Evolutionary conservation across 129 eudicot genomes (phyloP).

Genomic region (Tagetes patula): DNA sequence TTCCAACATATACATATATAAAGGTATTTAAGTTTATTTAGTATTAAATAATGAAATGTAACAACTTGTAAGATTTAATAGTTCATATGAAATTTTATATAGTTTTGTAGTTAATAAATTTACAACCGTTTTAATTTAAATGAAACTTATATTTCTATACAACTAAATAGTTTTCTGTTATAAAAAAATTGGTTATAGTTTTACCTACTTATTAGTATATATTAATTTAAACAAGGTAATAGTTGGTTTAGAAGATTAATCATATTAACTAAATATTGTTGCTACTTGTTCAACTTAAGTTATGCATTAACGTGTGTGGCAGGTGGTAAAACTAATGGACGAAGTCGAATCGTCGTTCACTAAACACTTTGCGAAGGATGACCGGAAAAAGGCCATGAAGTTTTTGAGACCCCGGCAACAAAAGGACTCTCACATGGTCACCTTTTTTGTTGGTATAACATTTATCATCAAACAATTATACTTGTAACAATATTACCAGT

Average conservation of each 20-base stretch:
- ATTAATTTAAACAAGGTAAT: background rate
- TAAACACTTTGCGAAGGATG: slow-evolving; percentile 83
- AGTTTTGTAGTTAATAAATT: no score
- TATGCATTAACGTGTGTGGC: no score
- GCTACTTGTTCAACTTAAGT: background rate
- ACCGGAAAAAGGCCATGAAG: slow-evolving; percentile 97
- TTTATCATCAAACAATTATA: background rate
- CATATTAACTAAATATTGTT: background rate
- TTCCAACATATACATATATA: background rate
- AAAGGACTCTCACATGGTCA: slow-evolving; percentile 88
- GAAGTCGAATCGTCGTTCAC: slow-evolving; percentile 96
- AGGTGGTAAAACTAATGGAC: slow-evolving; percentile 92
- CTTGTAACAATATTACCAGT: no score
- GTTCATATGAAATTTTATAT: no score
- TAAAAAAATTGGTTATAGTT: background rate
- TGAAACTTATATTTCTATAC: no score
- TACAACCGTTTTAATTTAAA: no score
- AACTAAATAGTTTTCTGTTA: no score
- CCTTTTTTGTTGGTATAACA: slow-evolving; percentile 77
- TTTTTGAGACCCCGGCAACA: slow-evolving; percentile 79
- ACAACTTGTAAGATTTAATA: no score
- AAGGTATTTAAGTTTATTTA: no score
- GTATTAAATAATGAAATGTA: no score
- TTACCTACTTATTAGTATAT: background rate
- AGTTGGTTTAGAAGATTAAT: no score